Evolutionary conservation across 169 alveolate species (phyloP).

Genomic region (Plasmodium vinckei): DNA sequence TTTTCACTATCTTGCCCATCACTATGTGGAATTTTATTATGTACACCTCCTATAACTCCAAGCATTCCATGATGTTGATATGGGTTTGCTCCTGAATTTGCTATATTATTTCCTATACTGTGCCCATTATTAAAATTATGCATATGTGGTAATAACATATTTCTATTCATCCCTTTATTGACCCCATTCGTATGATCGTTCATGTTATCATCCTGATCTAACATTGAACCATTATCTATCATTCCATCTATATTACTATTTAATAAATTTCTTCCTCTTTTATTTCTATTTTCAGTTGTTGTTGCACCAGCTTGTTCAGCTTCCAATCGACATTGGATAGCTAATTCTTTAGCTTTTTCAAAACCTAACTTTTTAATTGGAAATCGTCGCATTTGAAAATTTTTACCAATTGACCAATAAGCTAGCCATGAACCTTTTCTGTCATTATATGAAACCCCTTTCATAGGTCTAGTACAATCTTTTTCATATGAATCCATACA

Average conservation of each 20-base stretch:
- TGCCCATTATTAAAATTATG: constrained; percentile 15
- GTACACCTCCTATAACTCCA: not conserved
- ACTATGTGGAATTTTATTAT: constrained; percentile 29
- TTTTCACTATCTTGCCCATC: constrained; percentile 72
- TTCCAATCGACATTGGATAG: constrained; percentile 74
- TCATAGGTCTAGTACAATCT: constrained; percentile 76
- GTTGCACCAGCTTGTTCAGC: constrained; percentile 77
- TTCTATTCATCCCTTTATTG: constrained; percentile 16
- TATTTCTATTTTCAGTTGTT: constrained; percentile 70
- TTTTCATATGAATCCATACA: constrained; percentile 58
- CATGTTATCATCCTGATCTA: constrained; percentile 39
- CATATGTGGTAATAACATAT: constrained; percentile 37
- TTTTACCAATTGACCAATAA: constrained; percentile 75
- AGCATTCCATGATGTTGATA: not conserved
- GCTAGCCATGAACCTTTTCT: constrained; percentile 75
- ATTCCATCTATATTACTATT: constrained; percentile 26
- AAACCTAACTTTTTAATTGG: constrained; percentile 72
- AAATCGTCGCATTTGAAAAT: constrained; percentile 68
- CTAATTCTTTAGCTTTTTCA: constrained; percentile 73
- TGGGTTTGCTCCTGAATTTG: not conserved
- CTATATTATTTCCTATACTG: not conserved
- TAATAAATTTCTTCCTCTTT: constrained; percentile 33
- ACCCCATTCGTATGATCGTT: not conserved
- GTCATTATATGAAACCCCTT: constrained; percentile 72
- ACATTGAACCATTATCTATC: constrained; percentile 25